Percentiles rank a stretch among this genome's conserved stretches.
Conservation (phyloP, 2,329 filamentous ascomycete genomes). For the Colletotrichum eleusines region DNA sequence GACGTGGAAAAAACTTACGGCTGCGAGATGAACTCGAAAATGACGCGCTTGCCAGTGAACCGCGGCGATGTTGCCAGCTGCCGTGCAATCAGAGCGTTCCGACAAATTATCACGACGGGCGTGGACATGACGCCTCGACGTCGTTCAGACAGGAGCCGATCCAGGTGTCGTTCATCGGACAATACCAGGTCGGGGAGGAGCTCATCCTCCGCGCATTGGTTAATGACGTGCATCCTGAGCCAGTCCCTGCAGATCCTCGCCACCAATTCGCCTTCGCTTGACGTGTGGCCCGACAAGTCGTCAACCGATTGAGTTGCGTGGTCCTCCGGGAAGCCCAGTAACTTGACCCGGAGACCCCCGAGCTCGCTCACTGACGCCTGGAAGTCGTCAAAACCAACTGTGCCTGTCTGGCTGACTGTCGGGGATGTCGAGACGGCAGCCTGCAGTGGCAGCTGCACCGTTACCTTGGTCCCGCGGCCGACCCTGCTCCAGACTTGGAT, state of each 20-base stretch:
- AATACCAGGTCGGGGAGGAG: slow-evolving; percentile 47
- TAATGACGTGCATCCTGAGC: slow-evolving; percentile 49
- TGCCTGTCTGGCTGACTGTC: neutral
- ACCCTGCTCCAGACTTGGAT: slow-evolving; percentile 66
- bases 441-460: slow-evolving; percentile 50
- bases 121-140: slow-evolving; percentile 2
- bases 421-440: slow-evolving; percentile 11
- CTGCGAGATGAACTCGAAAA: slow-evolving; percentile 55
- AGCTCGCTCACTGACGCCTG: slow-evolving; percentile 47
- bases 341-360: slow-evolving; percentile 48
- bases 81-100: slow-evolving; percentile 49
- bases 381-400: slow-evolving; percentile 47
- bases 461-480: slow-evolving; percentile 53
- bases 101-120: slow-evolving; percentile 49
- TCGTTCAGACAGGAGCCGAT: slow-evolving; percentile 14
- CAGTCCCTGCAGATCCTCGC: slow-evolving; percentile 50
- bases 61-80: slow-evolving; percentile 42
- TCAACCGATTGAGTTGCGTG: neutral
- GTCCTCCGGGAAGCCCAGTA: slow-evolving; percentile 43
- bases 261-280: slow-evolving; percentile 41
- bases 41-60: slow-evolving; percentile 42
- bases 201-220: slow-evolving; percentile 23
- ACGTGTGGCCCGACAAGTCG: slow-evolving; percentile 18
- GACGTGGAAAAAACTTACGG: slow-evolving; percentile 47
- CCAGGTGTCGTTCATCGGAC: slow-evolving; percentile 40